These are phyloP conservation scores for Globisporangium perplexum DNA, from an alignment of 352 stramenopile species.

Conservation along the genomic window DNA sequence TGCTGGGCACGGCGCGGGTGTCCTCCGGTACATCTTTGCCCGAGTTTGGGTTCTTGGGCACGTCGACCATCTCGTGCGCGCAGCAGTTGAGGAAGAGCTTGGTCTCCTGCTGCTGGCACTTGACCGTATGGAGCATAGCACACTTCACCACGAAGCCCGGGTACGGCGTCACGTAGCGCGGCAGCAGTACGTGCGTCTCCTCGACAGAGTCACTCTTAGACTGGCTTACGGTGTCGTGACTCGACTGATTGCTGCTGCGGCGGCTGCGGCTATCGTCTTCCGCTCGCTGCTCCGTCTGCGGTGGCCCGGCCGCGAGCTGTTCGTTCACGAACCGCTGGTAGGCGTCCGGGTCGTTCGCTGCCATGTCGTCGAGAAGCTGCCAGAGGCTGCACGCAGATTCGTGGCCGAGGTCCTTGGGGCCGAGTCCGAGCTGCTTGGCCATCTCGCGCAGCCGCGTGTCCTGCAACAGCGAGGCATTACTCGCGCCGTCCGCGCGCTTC, in stretches of 20 bases:
- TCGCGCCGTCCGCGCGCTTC: conserved; percentile 19
- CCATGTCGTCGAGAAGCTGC: conserved; percentile 73
- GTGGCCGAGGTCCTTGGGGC: conserved; percentile 53
- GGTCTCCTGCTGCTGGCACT: conserved; percentile 50
- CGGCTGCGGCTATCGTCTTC: background rate
- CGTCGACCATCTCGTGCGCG: conserved; percentile 59
- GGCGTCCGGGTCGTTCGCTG: conserved; percentile 48
- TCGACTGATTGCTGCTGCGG: conserved; percentile 1
- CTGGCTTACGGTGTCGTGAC: background rate
- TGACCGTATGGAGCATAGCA: conserved; percentile 38
- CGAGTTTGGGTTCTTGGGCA: conserved; percentile 74
- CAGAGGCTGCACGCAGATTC: conserved; percentile 68
- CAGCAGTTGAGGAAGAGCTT: conserved; percentile 86
- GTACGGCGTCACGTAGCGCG: conserved; percentile 53
- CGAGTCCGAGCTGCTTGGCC: conserved; percentile 78
- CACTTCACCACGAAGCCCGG: conserved; percentile 81
- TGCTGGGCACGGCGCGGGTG: conserved; percentile 53
- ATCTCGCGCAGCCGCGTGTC: conserved; percentile 71
- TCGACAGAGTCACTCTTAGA: background rate
- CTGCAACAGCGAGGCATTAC: conserved; percentile 25
- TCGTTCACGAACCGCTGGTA: conserved; percentile 83
- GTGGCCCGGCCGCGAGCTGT: conserved; percentile 65
- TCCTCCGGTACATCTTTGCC: conserved; percentile 49
- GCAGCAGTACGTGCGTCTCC: conserved; percentile 7
- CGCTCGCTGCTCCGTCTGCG: conserved; percentile 3